Evolutionary conservation across 768 basidiomycete genomes (phyloP).

Genomic region (Imleria badia): DNA sequence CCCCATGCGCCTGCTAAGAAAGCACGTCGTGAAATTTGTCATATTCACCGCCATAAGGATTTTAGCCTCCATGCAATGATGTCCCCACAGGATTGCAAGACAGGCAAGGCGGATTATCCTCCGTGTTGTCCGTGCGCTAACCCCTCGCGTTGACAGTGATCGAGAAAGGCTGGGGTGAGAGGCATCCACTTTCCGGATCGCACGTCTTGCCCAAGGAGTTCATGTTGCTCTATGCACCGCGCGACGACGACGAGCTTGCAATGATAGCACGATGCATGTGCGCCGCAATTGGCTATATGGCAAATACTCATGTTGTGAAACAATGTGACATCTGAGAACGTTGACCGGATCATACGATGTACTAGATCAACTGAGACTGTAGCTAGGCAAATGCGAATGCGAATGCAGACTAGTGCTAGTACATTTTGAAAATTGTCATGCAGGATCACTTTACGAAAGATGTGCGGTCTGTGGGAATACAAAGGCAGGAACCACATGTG

Average conservation of each 20-base stretch:
- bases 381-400: not conserved
- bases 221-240: not conserved
- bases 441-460: not conserved
- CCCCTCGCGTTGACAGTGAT: not conserved
- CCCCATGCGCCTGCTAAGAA: too few relatives aligned
- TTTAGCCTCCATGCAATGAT: not conserved
- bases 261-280: not conserved
- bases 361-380: not conserved
- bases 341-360: too few relatives aligned
- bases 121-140: not conserved
- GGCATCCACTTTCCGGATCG: not conserved
- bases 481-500: not conserved
- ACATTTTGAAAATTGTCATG: too few relatives aligned
- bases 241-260: slow-evolving; percentile 1
- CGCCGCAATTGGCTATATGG: not conserved
- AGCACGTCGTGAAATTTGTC: too few relatives aligned
- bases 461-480: not conserved
- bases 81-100: not conserved
- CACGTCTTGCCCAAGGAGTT: not conserved
- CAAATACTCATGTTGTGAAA: not conserved
- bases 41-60: not conserved
- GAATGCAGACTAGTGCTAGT: too few relatives aligned
- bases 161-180: slow-evolving; percentile 5
- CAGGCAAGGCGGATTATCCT: not conserved
- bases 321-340: not conserved